Evolutionary conservation across 345 rosid species (phyloP), one percentile per base, ranked within the genome.

Genomic region (Boechera divaricarpa): DNA sequence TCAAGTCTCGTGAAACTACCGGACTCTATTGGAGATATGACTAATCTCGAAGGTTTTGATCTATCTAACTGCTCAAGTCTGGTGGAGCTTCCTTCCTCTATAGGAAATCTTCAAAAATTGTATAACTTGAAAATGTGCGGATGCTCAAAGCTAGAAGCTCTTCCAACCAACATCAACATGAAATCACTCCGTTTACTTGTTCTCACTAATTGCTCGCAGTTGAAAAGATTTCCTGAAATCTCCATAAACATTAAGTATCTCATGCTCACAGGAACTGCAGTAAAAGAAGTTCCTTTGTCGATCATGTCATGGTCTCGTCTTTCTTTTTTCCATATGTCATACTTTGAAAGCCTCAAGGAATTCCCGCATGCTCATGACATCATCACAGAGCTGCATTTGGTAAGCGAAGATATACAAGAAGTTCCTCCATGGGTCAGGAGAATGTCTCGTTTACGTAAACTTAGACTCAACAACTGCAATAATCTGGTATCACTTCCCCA

Each of bases 41-140:
- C 13, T 52, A 21, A 24, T 52, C 56, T 52, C 13, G 0, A 1
- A 21, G 0, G 0, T 1, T 52, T 52, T 21, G 0, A 52, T 21
- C 4, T 52, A 24, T 4, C 2, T 2, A 21, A 51, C 33, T 60
- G 64, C 7, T 59, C 64, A 8, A 29, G 4, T 59, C 44, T 35
- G 0, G 26, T 49, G 26, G 28, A 49, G 28, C 28, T 58, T 16
- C 63, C 44, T 1, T 31, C 36, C 2, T 31, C 57, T 2, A 26
- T 67, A 6, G 38, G 41, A 35, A 44, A 66, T 1, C 75, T 67
- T 42, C n/a, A 57, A 13, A 24, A 49, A 15, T 67, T 77, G 2
- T 33, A 0, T 2, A 0, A 0, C 10, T 62, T 58, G 63, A n/a
- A 0, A 2, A 7, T 33, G 63, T 1, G 10, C 0, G 47, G 67